Percentiles rank a stretch among this genome's conserved stretches.
Evolutionary conservation across 2,329 filamentous ascomycete genomes (phyloP).

Genomic region (Clarireedia hainanense): DNA sequence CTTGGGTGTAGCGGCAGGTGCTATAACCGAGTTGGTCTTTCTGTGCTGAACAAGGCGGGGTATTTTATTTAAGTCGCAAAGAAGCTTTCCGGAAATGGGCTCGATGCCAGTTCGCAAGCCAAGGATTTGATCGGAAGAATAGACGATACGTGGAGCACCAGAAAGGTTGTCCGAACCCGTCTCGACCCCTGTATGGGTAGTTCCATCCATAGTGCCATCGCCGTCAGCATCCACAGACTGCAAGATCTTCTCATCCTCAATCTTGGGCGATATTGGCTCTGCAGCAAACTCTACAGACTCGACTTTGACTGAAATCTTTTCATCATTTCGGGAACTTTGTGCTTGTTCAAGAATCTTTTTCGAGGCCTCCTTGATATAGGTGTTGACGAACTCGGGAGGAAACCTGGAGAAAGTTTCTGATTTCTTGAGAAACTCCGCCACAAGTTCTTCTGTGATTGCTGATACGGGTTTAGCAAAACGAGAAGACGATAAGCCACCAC

Average conservation of each 20-base stretch:
- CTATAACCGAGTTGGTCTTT: background rate
- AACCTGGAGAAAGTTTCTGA: conserved; percentile 1
- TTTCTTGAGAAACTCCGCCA: background rate
- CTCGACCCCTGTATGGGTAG: background rate
- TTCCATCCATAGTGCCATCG: background rate
- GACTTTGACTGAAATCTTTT: background rate
- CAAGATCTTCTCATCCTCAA: background rate
- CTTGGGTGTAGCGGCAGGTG: background rate
- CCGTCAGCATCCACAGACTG: background rate
- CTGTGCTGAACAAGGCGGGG: background rate
- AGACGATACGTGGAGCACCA: background rate
- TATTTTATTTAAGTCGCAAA: background rate
- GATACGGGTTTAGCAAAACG: conserved; percentile 4
- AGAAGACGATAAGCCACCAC: conserved; percentile 8
- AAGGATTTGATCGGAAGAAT: background rate
- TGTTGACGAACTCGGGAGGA: background rate
- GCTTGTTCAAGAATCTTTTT: conserved; percentile 7
- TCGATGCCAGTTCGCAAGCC: background rate
- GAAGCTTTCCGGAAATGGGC: background rate
- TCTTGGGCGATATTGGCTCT: background rate
- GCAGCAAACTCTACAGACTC: background rate
- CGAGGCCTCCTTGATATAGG: conserved; percentile 3
- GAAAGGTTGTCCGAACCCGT: background rate
- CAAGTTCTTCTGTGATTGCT: conserved; percentile 1
- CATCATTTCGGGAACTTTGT: background rate